Conservation (phyloP, 2,329 filamentous ascomycete species). For the Tolypocladium guangdongense region DNA sequence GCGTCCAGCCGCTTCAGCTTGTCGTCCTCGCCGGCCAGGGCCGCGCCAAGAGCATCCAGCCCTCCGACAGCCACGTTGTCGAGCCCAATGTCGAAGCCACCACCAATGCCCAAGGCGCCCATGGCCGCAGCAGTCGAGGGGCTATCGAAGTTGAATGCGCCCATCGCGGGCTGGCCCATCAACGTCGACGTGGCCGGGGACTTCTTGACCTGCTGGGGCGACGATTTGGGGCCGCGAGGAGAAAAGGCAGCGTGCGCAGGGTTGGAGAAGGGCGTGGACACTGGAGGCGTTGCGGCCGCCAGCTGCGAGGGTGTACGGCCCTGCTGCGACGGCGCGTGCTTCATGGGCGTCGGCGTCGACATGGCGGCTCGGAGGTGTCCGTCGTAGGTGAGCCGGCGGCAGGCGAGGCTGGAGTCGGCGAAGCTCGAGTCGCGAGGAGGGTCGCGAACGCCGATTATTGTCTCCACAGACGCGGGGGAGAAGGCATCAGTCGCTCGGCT, state of each 20-base stretch:
- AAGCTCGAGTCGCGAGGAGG: slow-evolving; percentile 1
- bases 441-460: slow-evolving; percentile 1
- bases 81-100: slow-evolving; percentile 39
- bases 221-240: slow-evolving; percentile 45
- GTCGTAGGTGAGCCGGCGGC: too few relatives aligned
- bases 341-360: slow-evolving; percentile 40
- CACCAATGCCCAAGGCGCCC: slow-evolving; percentile 40
- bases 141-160: slow-evolving; percentile 50
- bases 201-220: slow-evolving; percentile 54
- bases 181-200: slow-evolving; percentile 45
- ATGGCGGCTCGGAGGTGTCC: slow-evolving; percentile 15
- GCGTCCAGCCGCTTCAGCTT: slow-evolving; percentile 41
- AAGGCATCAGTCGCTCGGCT: slow-evolving; percentile 2
- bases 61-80: slow-evolving; percentile 39
- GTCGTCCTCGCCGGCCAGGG: slow-evolving; percentile 40
- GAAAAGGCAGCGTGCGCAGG: slow-evolving; percentile 47
- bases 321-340: slow-evolving; percentile 31
- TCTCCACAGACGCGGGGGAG: not conserved
- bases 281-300: slow-evolving; percentile 50
- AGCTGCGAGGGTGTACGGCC: slow-evolving; percentile 38
- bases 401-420: slow-evolving; percentile 2
- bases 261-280: slow-evolving; percentile 55
- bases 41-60: slow-evolving; percentile 27
- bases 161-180: slow-evolving; percentile 32
- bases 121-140: slow-evolving; percentile 53